Conservation (phyloP, 2,329 filamentous ascomycete genomes). For the Ascochyta pisi region DNA sequence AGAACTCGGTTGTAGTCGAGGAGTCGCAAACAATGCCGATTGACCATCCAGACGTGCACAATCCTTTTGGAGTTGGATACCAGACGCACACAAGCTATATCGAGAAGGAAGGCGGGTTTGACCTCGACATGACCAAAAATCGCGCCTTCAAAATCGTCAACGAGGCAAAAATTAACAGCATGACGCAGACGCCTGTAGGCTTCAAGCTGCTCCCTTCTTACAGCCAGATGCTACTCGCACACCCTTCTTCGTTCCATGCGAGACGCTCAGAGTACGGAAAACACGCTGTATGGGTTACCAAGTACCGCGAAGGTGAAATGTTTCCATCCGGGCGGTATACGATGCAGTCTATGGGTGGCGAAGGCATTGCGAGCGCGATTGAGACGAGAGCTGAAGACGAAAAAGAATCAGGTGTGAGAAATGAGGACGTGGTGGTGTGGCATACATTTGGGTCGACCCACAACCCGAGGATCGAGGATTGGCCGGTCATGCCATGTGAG, state of each 20-base stretch:
- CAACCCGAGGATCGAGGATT: slow-evolving; percentile 40
- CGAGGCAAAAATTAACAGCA: slow-evolving; percentile 52
- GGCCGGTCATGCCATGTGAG: slow-evolving; percentile 42
- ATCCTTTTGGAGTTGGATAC: slow-evolving; percentile 35
- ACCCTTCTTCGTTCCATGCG: slow-evolving; percentile 29
- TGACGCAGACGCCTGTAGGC: slow-evolving; percentile 59
- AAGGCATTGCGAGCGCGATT: slow-evolving; percentile 27
- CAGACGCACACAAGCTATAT: slow-evolving; percentile 18
- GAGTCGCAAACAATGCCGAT: slow-evolving; percentile 32
- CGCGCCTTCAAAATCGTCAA: slow-evolving; percentile 60
- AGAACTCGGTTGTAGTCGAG: slow-evolving; percentile 43
- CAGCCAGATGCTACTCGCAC: slow-evolving; percentile 36
- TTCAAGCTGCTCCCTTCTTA: slow-evolving; percentile 57
- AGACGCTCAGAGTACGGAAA: slow-evolving; percentile 32
- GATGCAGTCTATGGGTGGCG: slow-evolving; percentile 36
- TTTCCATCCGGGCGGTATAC: slow-evolving; percentile 34
- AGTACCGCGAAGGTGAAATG: slow-evolving; percentile 33
- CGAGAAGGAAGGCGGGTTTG: slow-evolving; percentile 22
- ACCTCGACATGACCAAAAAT: slow-evolving; percentile 29
- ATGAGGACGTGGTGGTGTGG: slow-evolving; percentile 40
- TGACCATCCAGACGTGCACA: slow-evolving; percentile 10
- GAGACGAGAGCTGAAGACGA: slow-evolving; percentile 1
- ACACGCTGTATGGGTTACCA: slow-evolving; percentile 39
- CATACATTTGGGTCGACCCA: slow-evolving; percentile 40
- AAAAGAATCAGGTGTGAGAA: slow-evolving; percentile 8